phyloP scores from a whole-genome alignment of 345 rosid species.

The Acer negundo region DNA sequence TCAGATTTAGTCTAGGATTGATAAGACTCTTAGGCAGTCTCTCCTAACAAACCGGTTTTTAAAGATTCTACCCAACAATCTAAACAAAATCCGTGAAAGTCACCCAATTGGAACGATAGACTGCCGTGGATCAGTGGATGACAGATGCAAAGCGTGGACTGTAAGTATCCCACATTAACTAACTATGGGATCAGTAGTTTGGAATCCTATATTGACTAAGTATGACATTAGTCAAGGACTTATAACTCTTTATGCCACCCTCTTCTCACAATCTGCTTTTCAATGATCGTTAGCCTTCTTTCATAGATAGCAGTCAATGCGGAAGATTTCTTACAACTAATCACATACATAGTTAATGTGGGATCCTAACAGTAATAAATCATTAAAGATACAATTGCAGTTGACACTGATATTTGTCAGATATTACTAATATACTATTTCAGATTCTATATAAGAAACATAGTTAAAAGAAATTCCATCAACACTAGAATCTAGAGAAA shows the following conservation, averaged over 20 bases:
- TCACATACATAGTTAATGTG: not conserved
- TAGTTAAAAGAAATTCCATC: not conserved
- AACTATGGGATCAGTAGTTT: not conserved
- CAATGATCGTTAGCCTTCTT: too few species aligned
- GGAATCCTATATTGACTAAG: not conserved
- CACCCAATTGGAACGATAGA: too few species aligned
- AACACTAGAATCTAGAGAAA: not conserved
- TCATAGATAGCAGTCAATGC: not conserved
- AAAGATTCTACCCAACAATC: not conserved
- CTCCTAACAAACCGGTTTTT: not conserved
- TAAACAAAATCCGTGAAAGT: too few species aligned
- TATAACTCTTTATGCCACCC: not conserved
- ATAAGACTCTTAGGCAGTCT: not conserved
- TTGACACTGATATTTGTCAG: not conserved
- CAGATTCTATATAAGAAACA: not conserved
- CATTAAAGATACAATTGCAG: not conserved
- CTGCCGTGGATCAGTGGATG: too few species aligned
- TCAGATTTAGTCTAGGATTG: too few species aligned
- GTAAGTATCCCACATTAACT: not conserved
- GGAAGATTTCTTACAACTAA: too few species aligned
- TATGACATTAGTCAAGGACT: not conserved
- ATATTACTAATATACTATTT: too few species aligned
- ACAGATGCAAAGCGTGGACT: too few species aligned
- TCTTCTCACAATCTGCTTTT: not conserved
- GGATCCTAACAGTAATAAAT: not conserved